A percentile compares a stretch with the other conserved stretches of the same genome.
phyloP scores from a whole-genome alignment of 352 stramenopile genomes.

The Discostella stelligera region DNA sequence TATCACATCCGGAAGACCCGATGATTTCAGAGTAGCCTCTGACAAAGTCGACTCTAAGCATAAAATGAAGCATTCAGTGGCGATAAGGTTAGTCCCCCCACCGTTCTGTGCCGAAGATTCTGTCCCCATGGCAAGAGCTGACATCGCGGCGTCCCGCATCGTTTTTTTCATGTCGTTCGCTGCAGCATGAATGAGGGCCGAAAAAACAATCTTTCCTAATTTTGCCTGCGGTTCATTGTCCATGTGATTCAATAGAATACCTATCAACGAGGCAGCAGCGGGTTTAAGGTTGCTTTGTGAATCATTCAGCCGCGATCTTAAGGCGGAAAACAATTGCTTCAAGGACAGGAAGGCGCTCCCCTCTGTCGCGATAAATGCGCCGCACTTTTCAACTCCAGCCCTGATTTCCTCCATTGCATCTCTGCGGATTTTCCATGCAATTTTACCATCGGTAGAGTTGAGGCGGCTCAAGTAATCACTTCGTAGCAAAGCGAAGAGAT shows the following conservation, averaged over 20 bases:
- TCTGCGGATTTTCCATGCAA: slow-evolving; percentile 80
- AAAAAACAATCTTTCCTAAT: slow-evolving; percentile 74
- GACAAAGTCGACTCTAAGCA: slow-evolving; percentile 68
- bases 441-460: slow-evolving; percentile 73
- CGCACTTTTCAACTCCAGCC: slow-evolving; percentile 54
- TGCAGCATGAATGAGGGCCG: slow-evolving; percentile 62
- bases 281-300: slow-evolving; percentile 85
- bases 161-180: slow-evolving; percentile 84
- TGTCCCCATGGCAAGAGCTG: slow-evolving; percentile 62
- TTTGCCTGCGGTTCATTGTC: slow-evolving; percentile 74
- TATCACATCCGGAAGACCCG: slow-evolving; percentile 68
- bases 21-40: slow-evolving; percentile 71
- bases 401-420: slow-evolving; percentile 80
- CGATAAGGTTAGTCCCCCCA: slow-evolving; percentile 53
- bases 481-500: slow-evolving; percentile 62
- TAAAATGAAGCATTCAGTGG: slow-evolving; percentile 66
- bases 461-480: slow-evolving; percentile 63
- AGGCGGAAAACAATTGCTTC: slow-evolving; percentile 62
- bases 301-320: slow-evolving; percentile 76
- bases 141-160: slow-evolving; percentile 77
- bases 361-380: slow-evolving; percentile 65
- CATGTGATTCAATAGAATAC: slow-evolving; percentile 58
- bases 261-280: slow-evolving; percentile 71
- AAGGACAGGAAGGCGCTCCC: slow-evolving; percentile 49
- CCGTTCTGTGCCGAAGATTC: slow-evolving; percentile 51